Evolutionary conservation across 352 stramenopile genomes (phyloP).

Genomic region (Globisporangium mamillatum): DNA sequence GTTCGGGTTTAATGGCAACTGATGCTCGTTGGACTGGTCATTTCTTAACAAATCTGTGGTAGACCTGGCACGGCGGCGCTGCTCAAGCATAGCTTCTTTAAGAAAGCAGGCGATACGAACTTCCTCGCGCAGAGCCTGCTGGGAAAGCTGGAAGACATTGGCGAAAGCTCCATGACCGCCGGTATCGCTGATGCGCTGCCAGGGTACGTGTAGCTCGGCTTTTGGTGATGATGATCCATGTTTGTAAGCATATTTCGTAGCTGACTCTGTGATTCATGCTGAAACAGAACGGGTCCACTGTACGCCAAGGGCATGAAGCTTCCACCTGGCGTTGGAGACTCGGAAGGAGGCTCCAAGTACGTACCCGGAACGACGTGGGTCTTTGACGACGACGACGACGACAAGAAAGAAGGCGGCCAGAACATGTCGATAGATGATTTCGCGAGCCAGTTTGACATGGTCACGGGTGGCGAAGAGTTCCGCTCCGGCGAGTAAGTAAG

Average conservation of each 20-base stretch:
- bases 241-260: not conserved
- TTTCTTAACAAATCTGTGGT: conserved; percentile 2
- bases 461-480: conserved; percentile 84
- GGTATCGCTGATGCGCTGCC: conserved; percentile 78
- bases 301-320: conserved; percentile 82
- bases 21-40: not conserved
- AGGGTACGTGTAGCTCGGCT: conserved; percentile 37
- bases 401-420: conserved; percentile 40
- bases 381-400: conserved; percentile 85
- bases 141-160: conserved; percentile 83
- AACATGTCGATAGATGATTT: conserved; percentile 86
- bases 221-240: not conserved
- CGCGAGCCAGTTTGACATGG: conserved; percentile 84
- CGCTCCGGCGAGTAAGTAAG: conserved; percentile 59
- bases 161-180: conserved; percentile 85
- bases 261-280: not conserved
- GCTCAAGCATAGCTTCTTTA: conserved; percentile 90
- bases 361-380: conserved; percentile 88
- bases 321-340: conserved; percentile 49
- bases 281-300: conserved; percentile 61
- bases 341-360: conserved; percentile 71
- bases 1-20: not conserved
- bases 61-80: conserved; percentile 76
- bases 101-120: conserved; percentile 72
- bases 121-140: conserved; percentile 70